Percentiles rank a stretch among this genome's conserved stretches.
phyloP scores from a whole-genome alignment of 2,329 filamentous ascomycete species.

The Blumeria graminis region DNA sequence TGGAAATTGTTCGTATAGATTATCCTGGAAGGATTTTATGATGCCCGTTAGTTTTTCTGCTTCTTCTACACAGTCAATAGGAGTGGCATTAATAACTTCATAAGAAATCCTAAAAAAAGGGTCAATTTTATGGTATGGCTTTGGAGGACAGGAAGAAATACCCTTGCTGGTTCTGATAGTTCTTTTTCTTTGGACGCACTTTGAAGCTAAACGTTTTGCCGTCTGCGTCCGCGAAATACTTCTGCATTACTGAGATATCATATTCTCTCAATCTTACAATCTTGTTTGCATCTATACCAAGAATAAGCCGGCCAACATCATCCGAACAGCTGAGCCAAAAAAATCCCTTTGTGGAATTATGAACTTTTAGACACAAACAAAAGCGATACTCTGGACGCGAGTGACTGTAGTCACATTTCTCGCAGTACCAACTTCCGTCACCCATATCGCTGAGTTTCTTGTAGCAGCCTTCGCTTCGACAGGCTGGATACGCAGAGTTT shows the following conservation, averaged over 20 bases:
- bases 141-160: conserved; percentile 22
- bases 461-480: conserved; percentile 55
- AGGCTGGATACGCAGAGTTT: conserved; percentile 72
- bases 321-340: conserved; percentile 88
- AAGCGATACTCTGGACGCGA: conserved; percentile 68
- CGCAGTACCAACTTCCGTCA: conserved; percentile 74
- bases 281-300: conserved; percentile 57
- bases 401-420: conserved; percentile 58
- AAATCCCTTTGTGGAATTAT: conserved; percentile 71
- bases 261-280: conserved; percentile 56
- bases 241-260: conserved; percentile 36
- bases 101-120: conserved; percentile 46
- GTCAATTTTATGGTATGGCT: background rate
- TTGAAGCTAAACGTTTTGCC: conserved; percentile 67
- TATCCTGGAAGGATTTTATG: conserved; percentile 34
- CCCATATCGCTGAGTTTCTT: conserved; percentile 74
- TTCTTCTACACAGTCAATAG: conserved; percentile 57
- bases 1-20: background rate
- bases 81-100: conserved; percentile 47
- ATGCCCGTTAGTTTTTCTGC: conserved; percentile 54
- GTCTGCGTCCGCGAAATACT: conserved; percentile 54
- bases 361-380: conserved; percentile 63
- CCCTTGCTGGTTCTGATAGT: conserved; percentile 67
- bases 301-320: conserved; percentile 52
- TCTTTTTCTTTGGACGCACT: conserved; percentile 79